These are phyloP conservation scores for Suhomyces coccinellae DNA, from an alignment of 1,139 yeast species.

Conservation along the genomic window DNA sequence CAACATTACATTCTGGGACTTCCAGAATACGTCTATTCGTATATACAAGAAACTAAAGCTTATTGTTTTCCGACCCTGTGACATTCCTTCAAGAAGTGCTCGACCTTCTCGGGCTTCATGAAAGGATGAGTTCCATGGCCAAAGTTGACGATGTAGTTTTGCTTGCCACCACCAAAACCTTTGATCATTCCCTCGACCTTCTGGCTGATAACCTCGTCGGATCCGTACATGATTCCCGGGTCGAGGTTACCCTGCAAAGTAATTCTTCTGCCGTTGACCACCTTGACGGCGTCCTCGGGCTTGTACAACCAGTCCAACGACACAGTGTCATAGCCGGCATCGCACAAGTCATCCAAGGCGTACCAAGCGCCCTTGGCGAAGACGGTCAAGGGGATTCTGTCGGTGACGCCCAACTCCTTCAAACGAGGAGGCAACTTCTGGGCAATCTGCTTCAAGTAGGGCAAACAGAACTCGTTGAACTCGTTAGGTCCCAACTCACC, in stretches of 20 bases:
- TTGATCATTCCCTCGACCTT: conserved; percentile 86
- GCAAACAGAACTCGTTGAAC: conserved; percentile 83
- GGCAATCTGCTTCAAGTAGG: conserved; percentile 79
- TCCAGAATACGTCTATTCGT: not conserved
- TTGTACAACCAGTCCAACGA: conserved; percentile 91
- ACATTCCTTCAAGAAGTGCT: conserved; percentile 81
- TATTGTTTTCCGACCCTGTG: conserved; percentile 67
- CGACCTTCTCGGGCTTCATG: conserved; percentile 89
- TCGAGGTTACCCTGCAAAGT: conserved; percentile 93
- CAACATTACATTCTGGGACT: not conserved
- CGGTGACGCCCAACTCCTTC: conserved; percentile 66
- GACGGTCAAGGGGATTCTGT: conserved; percentile 80
- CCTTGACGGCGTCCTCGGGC: conserved; percentile 81
- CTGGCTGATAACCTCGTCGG: conserved; percentile 71
- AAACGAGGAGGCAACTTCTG: conserved; percentile 67
- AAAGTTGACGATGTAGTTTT: conserved; percentile 85
- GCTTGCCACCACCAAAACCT: conserved; percentile 91
- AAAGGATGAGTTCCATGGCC: conserved; percentile 99
- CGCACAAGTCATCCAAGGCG: conserved; percentile 83
- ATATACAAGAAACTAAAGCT: conserved; percentile 5
- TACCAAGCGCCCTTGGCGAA: conserved; percentile 99
- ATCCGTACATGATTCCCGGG: conserved; percentile 92
- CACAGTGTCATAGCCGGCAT: conserved; percentile 81
- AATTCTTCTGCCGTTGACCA: conserved; percentile 73
- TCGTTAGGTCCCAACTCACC: conserved; percentile 93